Evolutionary conservation across 306 rosid species (phyloP).

Genomic region (Fragaria iinumae): DNA sequence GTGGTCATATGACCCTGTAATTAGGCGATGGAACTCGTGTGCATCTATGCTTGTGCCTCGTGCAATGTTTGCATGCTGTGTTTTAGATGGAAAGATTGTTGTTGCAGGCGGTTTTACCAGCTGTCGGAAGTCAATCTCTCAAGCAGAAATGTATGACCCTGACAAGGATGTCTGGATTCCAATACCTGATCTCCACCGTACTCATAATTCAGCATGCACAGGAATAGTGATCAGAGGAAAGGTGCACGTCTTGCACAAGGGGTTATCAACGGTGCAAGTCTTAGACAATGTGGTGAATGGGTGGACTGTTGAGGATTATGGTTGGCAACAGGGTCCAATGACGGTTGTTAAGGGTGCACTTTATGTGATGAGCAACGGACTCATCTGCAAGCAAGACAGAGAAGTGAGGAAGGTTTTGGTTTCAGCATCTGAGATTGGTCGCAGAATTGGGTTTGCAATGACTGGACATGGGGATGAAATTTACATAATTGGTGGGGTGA

Average conservation of each 20-base stretch:
- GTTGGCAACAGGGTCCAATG: slow-evolving; percentile 93
- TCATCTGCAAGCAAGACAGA: slow-evolving; percentile 61
- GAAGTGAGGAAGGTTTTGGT: slow-evolving; percentile 45
- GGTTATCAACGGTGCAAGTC: slow-evolving; percentile 79
- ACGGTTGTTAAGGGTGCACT: slow-evolving; percentile 69
- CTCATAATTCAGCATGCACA: slow-evolving; percentile 91
- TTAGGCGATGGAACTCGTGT: slow-evolving; percentile 65
- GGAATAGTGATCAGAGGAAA: slow-evolving; percentile 79
- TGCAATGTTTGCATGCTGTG: slow-evolving; percentile 96
- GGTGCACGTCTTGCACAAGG: slow-evolving; percentile 92
- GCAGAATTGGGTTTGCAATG: slow-evolving; percentile 89
- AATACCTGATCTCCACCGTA: slow-evolving; percentile 79
- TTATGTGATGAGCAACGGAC: slow-evolving; percentile 82
- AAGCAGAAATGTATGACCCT: slow-evolving; percentile 92
- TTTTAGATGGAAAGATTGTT: slow-evolving; percentile 80
- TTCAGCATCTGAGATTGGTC: slow-evolving; percentile 75
- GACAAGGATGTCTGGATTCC: slow-evolving; percentile 76
- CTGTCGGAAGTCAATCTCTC: slow-evolving; percentile 89
- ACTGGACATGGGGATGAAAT: slow-evolving; percentile 64
- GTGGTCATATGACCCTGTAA: slow-evolving; percentile 92
- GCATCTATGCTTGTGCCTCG: slow-evolving; percentile 94
- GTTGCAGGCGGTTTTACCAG: slow-evolving; percentile 97
- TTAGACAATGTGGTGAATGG: slow-evolving; percentile 56
- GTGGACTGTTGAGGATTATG: slow-evolving; percentile 78
- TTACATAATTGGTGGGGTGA: slow-evolving; percentile 84